These are phyloP conservation scores for Saitozyma podzolica DNA, from an alignment of 768 basidiomycete species.

Conservation along the genomic window DNA sequence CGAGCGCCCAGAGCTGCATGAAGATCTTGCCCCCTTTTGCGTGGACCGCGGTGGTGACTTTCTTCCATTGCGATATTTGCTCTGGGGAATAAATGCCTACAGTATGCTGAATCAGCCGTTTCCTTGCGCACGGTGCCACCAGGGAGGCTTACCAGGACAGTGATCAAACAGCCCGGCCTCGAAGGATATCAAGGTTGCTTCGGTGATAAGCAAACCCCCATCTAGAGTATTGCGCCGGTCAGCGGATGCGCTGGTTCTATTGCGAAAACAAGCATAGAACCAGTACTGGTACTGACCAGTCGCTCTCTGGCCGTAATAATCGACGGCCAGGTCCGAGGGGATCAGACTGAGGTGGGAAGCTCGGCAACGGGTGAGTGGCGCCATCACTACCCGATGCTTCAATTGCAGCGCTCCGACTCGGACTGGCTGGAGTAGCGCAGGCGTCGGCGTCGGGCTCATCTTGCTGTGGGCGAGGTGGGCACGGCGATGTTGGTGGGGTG, in stretches of 20 bases:
- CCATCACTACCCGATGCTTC: slow-evolving; percentile 42
- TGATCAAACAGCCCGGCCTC: no score
- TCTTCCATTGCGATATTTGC: slow-evolving; percentile 63
- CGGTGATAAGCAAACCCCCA: slow-evolving; percentile 49
- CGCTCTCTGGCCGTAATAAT: slow-evolving; percentile 50
- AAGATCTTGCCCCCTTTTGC: slow-evolving; percentile 60
- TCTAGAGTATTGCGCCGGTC: no score
- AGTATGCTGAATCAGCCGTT: slow-evolving; percentile 58
- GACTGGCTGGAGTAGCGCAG: no score
- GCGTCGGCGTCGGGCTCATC: no score
- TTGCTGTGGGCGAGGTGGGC: no score
- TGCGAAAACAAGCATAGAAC: no score
- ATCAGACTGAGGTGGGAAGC: slow-evolving; percentile 19
- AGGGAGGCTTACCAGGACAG: no score
- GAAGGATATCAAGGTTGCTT: slow-evolving; percentile 38
- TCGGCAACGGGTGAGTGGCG: slow-evolving; percentile 43
- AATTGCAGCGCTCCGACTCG: slow-evolving; percentile 23
- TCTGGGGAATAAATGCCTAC: slow-evolving; percentile 67
- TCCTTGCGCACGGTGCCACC: slow-evolving; percentile 57
- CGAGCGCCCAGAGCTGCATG: slow-evolving; percentile 64
- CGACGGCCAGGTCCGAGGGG: slow-evolving; percentile 29
- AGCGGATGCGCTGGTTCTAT: no score
- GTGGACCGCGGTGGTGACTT: slow-evolving; percentile 63
- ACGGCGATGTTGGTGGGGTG: no score
- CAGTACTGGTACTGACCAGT: no score